phyloP scores from a whole-genome alignment of 202 grass and related monocot species.

The Carex arenaria region DNA sequence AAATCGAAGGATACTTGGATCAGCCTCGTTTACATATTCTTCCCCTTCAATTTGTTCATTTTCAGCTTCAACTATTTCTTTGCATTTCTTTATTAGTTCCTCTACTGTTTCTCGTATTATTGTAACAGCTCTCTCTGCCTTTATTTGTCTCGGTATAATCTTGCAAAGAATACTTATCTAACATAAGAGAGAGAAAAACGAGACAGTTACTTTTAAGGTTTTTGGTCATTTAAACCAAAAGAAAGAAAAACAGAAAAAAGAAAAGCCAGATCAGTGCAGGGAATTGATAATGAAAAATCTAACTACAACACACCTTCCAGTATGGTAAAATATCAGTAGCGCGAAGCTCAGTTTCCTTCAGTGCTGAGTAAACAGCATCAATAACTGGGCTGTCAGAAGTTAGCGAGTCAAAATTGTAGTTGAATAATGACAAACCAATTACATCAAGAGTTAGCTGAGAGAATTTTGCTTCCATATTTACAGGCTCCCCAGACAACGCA shows the following conservation, averaged over 20 bases:
- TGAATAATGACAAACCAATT: slow-evolving; percentile 95
- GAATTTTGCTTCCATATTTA: slow-evolving; percentile 95
- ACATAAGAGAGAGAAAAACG: slow-evolving; percentile 1
- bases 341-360: slow-evolving; percentile 89
- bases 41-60: slow-evolving; percentile 86
- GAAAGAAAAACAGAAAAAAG: background rate
- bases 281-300: slow-evolving; percentile 7
- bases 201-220: background rate
- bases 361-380: slow-evolving; percentile 87
- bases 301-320: slow-evolving; percentile 58
- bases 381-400: slow-evolving; percentile 91
- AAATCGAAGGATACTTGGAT: slow-evolving; percentile 93
- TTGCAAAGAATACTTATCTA: slow-evolving; percentile 83
- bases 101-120: slow-evolving; percentile 75
- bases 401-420: slow-evolving; percentile 97
- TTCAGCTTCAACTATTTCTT: slow-evolving; percentile 92
- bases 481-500: slow-evolving; percentile 53
- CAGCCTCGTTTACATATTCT: slow-evolving; percentile 91
- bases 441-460: slow-evolving; percentile 93
- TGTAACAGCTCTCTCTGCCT: slow-evolving; percentile 77
- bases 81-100: slow-evolving; percentile 82
- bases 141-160: slow-evolving; percentile 91
- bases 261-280: background rate
- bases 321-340: slow-evolving; percentile 94
- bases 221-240: background rate